Evolutionary conservation across 306 rosid genomes (phyloP), one percentile per base, ranked within the genome.

Genomic region (Prinsepia uniflora): DNA sequence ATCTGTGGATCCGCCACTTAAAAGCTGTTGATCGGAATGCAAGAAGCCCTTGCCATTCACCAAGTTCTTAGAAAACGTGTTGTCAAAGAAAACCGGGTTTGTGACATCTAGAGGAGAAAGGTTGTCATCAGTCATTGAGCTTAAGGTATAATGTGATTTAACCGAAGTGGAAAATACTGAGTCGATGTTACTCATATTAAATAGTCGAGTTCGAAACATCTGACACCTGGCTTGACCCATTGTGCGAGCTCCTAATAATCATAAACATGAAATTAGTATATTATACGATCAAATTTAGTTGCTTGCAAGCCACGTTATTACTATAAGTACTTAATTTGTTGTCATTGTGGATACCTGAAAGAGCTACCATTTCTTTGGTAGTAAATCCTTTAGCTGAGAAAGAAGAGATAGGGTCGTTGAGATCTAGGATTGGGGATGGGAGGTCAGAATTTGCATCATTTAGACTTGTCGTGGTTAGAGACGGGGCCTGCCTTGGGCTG

Each of bases 191-290:
- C 82, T 84, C 73, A 87, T 89, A 7, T 90, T 90, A 7, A 82
- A 67, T 66, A 90, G 59, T 8, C 96, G 69, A 22, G 73, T 74
- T 62, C 96, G 54, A 70, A 90, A 90, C 64, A 81, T 6, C 6
- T 52, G 77, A 65, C 96, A 90, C 76, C 81, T 87, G 8, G 90
- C 87, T 85, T 90, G 82, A 1, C 96, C 96, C 8, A 75, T 90
- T 53, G 96, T 87, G 52, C 87, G 96, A 50, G 87, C 80, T 72
- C 96, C 96, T 90, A 45, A 17, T 71, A 45, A 17, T 71, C 44
- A 57, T n/a, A 58, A 22, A 48, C 39, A 41, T 54, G 20, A 17
- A 48, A 70, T 41, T 9, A 0, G 12, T 68, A 18, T 53, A 68
- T 52, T 34, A 52, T 48, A 57, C 13, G 14, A 12, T 5, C 2